Evolutionary conservation across 164 flowering plant species (phyloP), one percentile per base, ranked within the genome.

Genomic region (Aristolochia californica): DNA sequence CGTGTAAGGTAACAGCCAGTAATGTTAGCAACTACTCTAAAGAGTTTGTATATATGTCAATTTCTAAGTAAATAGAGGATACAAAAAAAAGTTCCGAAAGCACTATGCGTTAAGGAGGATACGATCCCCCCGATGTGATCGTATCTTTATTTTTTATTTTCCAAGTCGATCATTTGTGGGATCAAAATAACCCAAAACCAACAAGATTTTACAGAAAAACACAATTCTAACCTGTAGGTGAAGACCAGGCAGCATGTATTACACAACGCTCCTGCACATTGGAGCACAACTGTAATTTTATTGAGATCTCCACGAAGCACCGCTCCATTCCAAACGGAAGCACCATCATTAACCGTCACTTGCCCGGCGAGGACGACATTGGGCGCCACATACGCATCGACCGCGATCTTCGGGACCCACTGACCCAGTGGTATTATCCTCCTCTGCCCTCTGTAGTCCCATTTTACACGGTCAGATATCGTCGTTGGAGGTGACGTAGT

Each of bases 381-480:
- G 4, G 99, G 96, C 0, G 97, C 99, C 13, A 94, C 99, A 55
- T 81, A 94, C 0, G 97, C 99, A 40, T 94, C 99, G 50, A 94
- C 97, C 21, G 99, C 96, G 38, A 94, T 62, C 75, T 85, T 86
- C 18, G 99, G 99, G 43, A 74, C 58, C 99, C 99, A 94, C 69
- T 90, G 99, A 0, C 97, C 99, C 34, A 94, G 58, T 0, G 99
- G 97, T 15, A 94, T 87, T 53, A 85, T 75, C 76, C 59, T 62
- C 48, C 97, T 67, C 72, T 94, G 99, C 0, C 95, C 99, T 69
- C 99, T 71, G 76, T 94, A 90, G 76, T 90, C 99, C 97, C 97
- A 94, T 62, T 80, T 84, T 71, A 87, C 87, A 27, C 87, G 87
- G 77, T 88, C 90, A 25, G 77, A 25, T 43, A 49, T 28, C 56